phyloP scores from a whole-genome alignment of 768 basidiomycete species.

The Naganishia antarctica region DNA sequence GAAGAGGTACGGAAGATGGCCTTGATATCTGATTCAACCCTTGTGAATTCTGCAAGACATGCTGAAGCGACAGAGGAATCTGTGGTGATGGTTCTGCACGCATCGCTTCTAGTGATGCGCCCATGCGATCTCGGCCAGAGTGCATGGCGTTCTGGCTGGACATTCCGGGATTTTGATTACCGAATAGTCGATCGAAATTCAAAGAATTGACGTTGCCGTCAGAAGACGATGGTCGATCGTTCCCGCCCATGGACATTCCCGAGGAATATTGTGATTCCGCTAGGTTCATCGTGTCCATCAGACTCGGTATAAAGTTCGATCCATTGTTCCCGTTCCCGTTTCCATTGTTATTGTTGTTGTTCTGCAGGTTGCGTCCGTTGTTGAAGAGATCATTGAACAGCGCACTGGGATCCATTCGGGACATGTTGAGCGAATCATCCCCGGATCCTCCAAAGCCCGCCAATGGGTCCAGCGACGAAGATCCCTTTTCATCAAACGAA shows the following conservation, averaged over 20 bases:
- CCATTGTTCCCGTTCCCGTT: neutral
- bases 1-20: slow-evolving; percentile 10
- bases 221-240: neutral
- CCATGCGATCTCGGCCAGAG: neutral
- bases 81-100: neutral
- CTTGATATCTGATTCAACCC: neutral
- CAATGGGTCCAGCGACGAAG: neutral
- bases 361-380: slow-evolving; percentile 14
- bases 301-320: slow-evolving; percentile 9
- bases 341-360: neutral
- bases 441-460: neutral
- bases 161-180: neutral
- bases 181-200: slow-evolving; percentile 12
- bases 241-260: neutral
- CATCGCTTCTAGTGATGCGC: neutral
- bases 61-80: neutral
- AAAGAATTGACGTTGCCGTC: slow-evolving; percentile 5
- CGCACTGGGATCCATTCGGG: slow-evolving; percentile 24
- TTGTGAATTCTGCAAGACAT: neutral
- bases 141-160: neutral
- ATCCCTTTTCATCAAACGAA: neutral
- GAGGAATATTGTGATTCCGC: slow-evolving; percentile 1
- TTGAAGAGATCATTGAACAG: slow-evolving; percentile 25
- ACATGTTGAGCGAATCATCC: slow-evolving; percentile 15
- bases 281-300: slow-evolving; percentile 10